phyloP scores from a whole-genome alignment of 805 yeast genomes.

The Hermanozyma aechmeae region DNA sequence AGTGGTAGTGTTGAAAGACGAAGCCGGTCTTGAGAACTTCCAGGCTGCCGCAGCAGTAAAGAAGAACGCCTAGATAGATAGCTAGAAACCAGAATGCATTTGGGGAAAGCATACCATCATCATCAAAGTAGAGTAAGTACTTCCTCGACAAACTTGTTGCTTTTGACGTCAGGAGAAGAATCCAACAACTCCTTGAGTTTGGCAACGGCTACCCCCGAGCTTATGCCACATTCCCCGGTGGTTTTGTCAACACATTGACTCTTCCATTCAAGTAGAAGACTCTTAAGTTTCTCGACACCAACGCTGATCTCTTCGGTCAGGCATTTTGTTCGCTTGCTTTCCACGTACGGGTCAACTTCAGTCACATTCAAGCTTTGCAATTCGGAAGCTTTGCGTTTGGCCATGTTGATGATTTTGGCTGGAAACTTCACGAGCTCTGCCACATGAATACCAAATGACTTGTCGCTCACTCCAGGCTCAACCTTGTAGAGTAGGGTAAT shows the following conservation, averaged over 20 bases:
- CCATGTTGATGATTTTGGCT: conserved; percentile 82
- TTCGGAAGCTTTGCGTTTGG: conserved; percentile 87
- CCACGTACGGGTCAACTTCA: conserved; percentile 30
- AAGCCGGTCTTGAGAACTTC: conserved; percentile 6
- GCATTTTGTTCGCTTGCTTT: conserved; percentile 43
- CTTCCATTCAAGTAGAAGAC: conserved; percentile 49
- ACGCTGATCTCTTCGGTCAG: conserved; percentile 38
- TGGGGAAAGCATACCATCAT: not conserved
- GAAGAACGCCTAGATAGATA: too few relatives aligned
- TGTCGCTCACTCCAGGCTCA: conserved; percentile 93
- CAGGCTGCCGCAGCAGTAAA: conserved; percentile 2
- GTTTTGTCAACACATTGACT: conserved; percentile 23
- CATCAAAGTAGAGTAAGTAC: conserved; percentile 27
- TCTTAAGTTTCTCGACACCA: conserved; percentile 45
- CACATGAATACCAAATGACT: conserved; percentile 95
- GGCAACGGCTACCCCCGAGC: conserved; percentile 29
- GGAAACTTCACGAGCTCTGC: conserved; percentile 96
- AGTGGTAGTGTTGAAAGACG: conserved; percentile 8
- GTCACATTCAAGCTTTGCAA: conserved; percentile 47
- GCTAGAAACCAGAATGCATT: too few relatives aligned
- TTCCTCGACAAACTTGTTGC: conserved; percentile 38
- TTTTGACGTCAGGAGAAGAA: conserved; percentile 5
- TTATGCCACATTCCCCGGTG: conserved; percentile 12
- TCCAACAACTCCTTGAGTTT: conserved; percentile 29
- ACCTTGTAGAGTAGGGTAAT: conserved; percentile 87